Conservation (phyloP, 345 rosid species). For the Lumnitzera racemosa region DNA sequence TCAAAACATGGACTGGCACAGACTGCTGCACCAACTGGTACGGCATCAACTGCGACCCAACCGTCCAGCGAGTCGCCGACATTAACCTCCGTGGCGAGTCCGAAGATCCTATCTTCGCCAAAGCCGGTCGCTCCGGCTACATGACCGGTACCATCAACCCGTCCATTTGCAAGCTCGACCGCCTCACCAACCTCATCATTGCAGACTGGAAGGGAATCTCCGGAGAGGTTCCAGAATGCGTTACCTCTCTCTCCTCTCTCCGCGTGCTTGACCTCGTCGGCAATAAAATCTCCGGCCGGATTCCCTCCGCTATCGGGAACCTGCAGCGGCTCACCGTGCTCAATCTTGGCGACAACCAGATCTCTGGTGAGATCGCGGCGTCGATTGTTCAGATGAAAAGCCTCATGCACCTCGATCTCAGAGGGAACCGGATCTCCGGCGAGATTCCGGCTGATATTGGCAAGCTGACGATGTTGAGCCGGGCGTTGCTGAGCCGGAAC, state of each 20-base stretch:
- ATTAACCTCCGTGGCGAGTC: constrained; percentile 88
- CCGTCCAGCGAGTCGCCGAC: constrained; percentile 57
- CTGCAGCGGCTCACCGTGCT: constrained; percentile 52
- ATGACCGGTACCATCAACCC: constrained; percentile 84
- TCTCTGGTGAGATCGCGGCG: constrained; percentile 58
- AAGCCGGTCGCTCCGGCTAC: constrained; percentile 67
- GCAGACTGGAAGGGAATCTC: constrained; percentile 92
- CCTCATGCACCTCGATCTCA: constrained; percentile 67
- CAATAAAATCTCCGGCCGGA: constrained; percentile 55
- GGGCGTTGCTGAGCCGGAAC: constrained; percentile 66
- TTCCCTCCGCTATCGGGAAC: constrained; percentile 59
- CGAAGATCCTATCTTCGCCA: constrained; percentile 69
- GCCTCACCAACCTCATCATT: constrained; percentile 45
- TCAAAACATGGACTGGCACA: constrained; percentile 59
- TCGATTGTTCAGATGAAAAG: constrained; percentile 50
- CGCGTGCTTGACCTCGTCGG: constrained; percentile 79
- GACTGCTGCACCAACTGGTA: constrained; percentile 74
- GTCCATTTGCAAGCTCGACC: constrained; percentile 62
- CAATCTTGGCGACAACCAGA: constrained; percentile 70
- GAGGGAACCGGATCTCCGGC: constrained; percentile 61
- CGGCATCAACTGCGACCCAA: constrained; percentile 79
- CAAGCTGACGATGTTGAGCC: constrained; percentile 64
- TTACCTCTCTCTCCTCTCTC: constrained; percentile 49
- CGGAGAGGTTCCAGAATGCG: constrained; percentile 62
- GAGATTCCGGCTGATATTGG: constrained; percentile 61